A percentile compares a stretch with the other conserved stretches of the same genome.
Evolutionary conservation across 176 grass and related monocot genomes (phyloP).

Genomic region (Rhynchospora pubera): DNA sequence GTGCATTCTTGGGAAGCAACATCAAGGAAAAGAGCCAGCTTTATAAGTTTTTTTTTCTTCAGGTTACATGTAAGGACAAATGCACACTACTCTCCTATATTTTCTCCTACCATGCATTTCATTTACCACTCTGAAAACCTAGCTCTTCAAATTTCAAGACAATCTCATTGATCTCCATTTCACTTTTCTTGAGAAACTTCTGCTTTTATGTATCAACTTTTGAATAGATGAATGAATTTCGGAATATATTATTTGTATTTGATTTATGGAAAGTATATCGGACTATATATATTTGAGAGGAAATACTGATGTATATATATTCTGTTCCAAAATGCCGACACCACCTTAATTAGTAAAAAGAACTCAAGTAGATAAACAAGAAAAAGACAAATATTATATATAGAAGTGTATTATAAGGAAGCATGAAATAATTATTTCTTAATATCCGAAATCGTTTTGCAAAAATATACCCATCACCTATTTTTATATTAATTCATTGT

Average conservation of each 20-base stretch:
- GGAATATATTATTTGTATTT: too few relatives aligned
- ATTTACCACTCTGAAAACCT: background rate
- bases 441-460: background rate
- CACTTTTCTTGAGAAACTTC: background rate
- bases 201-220: background rate
- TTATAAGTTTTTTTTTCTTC: background rate
- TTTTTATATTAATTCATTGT: background rate
- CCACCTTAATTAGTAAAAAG: background rate
- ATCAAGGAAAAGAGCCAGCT: constrained; percentile 7
- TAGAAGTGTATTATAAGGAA: background rate
- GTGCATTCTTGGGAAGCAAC: constrained; percentile 15
- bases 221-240: too few relatives aligned
- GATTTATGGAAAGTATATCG: background rate
- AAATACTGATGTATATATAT: background rate
- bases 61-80: background rate
- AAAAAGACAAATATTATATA: background rate
- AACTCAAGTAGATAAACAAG: background rate
- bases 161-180: constrained; percentile 2
- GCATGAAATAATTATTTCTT: background rate
- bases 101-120: constrained; percentile 1
- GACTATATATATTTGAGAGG: background rate
- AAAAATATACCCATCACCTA: background rate
- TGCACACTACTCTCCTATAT: background rate
- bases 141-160: background rate
- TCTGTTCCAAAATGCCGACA: background rate